Conservation (phyloP, 2,329 filamentous ascomycete species). For the Diplocarpon mali region DNA sequence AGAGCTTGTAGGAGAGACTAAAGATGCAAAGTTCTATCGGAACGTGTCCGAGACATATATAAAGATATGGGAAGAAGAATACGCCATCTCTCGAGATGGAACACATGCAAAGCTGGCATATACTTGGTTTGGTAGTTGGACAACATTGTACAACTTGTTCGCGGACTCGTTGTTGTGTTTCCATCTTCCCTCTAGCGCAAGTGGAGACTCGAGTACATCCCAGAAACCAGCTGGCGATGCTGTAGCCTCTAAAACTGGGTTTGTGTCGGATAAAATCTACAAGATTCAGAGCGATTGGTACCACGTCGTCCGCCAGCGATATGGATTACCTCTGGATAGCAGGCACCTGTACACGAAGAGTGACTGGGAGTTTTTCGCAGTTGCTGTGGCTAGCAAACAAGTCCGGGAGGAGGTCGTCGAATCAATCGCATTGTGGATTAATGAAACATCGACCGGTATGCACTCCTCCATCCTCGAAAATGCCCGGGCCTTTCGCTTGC, state of each 20-base stretch:
- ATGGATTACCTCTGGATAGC: slow-evolving; percentile 72
- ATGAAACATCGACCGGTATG: slow-evolving; percentile 61
- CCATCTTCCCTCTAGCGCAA: slow-evolving; percentile 37
- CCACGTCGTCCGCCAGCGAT: slow-evolving; percentile 63
- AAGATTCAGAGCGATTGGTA: slow-evolving; percentile 75
- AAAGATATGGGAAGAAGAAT: slow-evolving; percentile 50
- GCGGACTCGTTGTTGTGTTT: slow-evolving; percentile 69
- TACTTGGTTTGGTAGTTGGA: slow-evolving; percentile 66
- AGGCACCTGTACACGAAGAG: slow-evolving; percentile 79
- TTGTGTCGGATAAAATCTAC: slow-evolving; percentile 69
- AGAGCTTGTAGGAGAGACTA: slow-evolving; percentile 40
- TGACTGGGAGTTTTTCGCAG: slow-evolving; percentile 86
- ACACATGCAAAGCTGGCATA: slow-evolving; percentile 61
- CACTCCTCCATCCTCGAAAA: not conserved
- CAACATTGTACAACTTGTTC: slow-evolving; percentile 61
- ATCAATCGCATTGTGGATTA: slow-evolving; percentile 68
- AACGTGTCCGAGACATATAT: slow-evolving; percentile 53
- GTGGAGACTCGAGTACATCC: slow-evolving; percentile 8
- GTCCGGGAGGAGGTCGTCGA: slow-evolving; percentile 63
- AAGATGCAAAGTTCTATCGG: slow-evolving; percentile 47
- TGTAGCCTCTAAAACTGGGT: slow-evolving; percentile 32
- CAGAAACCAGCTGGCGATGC: slow-evolving; percentile 21
- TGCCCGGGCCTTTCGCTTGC: slow-evolving; percentile 7
- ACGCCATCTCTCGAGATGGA: slow-evolving; percentile 52
- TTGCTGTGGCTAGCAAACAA: slow-evolving; percentile 59